Conservation (phyloP, 2,329 filamentous ascomycete genomes). For the Xylariales sp. region DNA sequence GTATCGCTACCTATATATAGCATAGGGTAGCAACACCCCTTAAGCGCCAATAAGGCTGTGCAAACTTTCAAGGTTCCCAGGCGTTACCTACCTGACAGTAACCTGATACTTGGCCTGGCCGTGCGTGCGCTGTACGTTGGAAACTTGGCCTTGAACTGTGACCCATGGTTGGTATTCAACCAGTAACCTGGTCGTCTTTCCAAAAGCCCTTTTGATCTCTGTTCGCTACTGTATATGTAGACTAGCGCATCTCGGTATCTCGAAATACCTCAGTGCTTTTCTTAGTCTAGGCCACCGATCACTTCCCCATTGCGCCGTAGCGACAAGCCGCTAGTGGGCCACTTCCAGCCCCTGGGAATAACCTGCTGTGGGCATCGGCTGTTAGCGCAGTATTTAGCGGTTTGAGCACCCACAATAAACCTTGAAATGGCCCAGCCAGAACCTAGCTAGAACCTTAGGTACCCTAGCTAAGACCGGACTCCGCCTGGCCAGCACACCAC, state of each 20-base stretch:
- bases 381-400: constrained; percentile 7
- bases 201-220: too few species aligned
- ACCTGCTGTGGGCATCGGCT: constrained; percentile 1
- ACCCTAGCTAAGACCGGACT: constrained; percentile 1
- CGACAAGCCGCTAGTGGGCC: constrained; percentile 6
- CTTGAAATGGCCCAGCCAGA: neutral
- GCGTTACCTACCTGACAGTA: too few species aligned
- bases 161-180: neutral
- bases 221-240: neutral
- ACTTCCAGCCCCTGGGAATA: constrained; percentile 10
- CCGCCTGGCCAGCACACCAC: constrained; percentile 30
- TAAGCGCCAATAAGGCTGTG: constrained; percentile 11
- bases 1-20: too few species aligned
- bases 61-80: neutral
- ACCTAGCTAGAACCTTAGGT: neutral
- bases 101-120: too few species aligned
- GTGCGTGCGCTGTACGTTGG: too few species aligned
- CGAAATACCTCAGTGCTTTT: constrained; percentile 5
- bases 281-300: constrained; percentile 8
- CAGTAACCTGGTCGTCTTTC: neutral
- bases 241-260: neutral
- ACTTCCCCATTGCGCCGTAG: neutral
- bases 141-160: neutral
- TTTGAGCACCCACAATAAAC: constrained; percentile 22
- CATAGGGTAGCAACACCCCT: too few species aligned